These are phyloP conservation scores for Aspergillus hiratsukae DNA, from an alignment of 2,329 filamentous ascomycete genomes.

Conservation along the genomic window DNA sequence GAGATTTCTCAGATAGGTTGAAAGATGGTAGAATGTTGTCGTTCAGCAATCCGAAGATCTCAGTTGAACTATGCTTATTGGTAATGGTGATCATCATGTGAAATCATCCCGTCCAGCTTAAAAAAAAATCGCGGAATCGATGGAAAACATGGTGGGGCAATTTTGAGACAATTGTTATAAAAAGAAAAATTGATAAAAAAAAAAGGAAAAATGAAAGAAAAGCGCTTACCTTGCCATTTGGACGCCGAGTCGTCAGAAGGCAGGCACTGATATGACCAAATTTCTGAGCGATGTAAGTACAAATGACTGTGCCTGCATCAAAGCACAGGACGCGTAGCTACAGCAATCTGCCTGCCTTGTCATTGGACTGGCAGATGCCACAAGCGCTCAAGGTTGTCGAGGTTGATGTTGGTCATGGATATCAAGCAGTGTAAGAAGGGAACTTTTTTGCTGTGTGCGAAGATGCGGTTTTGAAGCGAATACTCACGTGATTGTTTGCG, in stretches of 20 bases:
- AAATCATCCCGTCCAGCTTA: neutral
- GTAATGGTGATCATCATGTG: constrained; percentile 35
- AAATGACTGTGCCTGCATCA: constrained; percentile 8
- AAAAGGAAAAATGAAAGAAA: constrained; percentile 3
- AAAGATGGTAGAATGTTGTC: constrained; percentile 39
- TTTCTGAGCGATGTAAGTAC: neutral
- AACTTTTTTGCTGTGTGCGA: constrained; percentile 6
- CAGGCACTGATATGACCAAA: neutral
- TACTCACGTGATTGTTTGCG: constrained; percentile 12
- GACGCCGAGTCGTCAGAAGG: neutral
- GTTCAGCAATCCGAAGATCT: constrained; percentile 39
- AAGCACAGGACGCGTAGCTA: constrained; percentile 4
- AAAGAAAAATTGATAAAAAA: neutral
- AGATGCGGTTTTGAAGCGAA: constrained; percentile 5
- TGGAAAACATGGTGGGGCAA: neutral
- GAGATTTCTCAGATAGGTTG: constrained; percentile 28
- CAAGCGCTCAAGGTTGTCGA: neutral
- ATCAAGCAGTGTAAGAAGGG: neutral
- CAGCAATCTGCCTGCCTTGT: neutral
- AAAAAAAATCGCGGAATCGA: neutral
- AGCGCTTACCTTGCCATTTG: constrained; percentile 17
- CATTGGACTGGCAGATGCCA: constrained; percentile 3
- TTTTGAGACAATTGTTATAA: neutral
- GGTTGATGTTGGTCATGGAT: too few relatives aligned
- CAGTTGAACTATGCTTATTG: constrained; percentile 43